A percentile compares a stretch with the other conserved stretches of the same genome.
Conservation (phyloP, 2,329 filamentous ascomycete species). For the Monosporascus cannonballus region DNA sequence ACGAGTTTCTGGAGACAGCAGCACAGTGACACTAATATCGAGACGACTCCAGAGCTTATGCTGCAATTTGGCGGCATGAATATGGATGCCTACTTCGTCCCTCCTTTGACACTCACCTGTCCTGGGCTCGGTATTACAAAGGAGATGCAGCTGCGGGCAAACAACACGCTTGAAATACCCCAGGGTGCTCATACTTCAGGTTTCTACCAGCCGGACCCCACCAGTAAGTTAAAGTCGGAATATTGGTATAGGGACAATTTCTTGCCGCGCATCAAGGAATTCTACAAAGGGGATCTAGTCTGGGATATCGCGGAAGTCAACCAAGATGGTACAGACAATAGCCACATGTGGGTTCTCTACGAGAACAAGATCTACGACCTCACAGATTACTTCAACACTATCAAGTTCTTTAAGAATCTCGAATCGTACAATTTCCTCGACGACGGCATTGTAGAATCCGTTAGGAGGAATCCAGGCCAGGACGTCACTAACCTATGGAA, state of each 20-base stretch:
- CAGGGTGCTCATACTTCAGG: slow-evolving; percentile 68
- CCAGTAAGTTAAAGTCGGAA: slow-evolving; percentile 51
- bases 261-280: slow-evolving; percentile 73
- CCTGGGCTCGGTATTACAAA: slow-evolving; percentile 60
- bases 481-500: slow-evolving; percentile 69
- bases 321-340: slow-evolving; percentile 58
- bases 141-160: slow-evolving; percentile 52
- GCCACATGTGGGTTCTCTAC: slow-evolving; percentile 75
- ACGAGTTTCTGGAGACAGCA: slow-evolving; percentile 79
- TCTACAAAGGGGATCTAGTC: slow-evolving; percentile 82
- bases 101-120: slow-evolving; percentile 71
- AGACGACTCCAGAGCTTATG: slow-evolving; percentile 63
- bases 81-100: slow-evolving; percentile 78
- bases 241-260: slow-evolving; percentile 78
- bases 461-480: slow-evolving; percentile 69
- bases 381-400: slow-evolving; percentile 83
- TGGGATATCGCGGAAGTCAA: slow-evolving; percentile 55
- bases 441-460: slow-evolving; percentile 55
- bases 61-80: slow-evolving; percentile 69
- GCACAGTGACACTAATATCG: slow-evolving; percentile 68
- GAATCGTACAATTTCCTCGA: slow-evolving; percentile 68
- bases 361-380: slow-evolving; percentile 77
- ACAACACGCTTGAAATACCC: slow-evolving; percentile 53
- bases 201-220: slow-evolving; percentile 45
- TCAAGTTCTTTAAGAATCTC: slow-evolving; percentile 49